These are phyloP conservation scores for Solanum sejunctum DNA, from an alignment of 257 asterid genomes.

Conservation along the genomic window DNA sequence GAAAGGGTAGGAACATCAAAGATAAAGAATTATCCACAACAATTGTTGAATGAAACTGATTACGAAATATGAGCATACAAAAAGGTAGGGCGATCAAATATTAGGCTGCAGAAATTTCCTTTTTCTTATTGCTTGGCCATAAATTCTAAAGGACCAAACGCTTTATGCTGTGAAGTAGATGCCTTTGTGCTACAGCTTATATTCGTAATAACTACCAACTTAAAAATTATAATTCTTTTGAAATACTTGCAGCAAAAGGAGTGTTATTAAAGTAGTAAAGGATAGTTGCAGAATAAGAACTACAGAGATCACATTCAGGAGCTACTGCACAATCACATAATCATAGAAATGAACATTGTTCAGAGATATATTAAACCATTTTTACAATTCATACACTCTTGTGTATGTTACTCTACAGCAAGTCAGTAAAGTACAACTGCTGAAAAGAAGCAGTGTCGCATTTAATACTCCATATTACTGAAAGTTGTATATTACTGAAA, in stretches of 20 bases:
- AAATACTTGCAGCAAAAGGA: not conserved
- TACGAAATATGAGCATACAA: not conserved
- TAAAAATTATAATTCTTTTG: not conserved
- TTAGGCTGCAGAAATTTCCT: not conserved
- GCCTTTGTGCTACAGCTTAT: not conserved
- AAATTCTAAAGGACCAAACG: not conserved
- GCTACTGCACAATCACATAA: not conserved
- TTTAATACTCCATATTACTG: not conserved
- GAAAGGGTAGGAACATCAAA: not conserved
- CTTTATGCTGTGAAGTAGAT: not conserved
- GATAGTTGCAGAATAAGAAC: not conserved
- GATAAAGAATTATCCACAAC: not conserved
- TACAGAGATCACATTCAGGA: not conserved
- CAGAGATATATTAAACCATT: not conserved
- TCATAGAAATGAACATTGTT: not conserved
- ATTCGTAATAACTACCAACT: not conserved
- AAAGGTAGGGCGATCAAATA: not conserved
- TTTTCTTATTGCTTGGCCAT: not conserved
- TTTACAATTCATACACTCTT: not conserved
- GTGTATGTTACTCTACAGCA: not conserved
- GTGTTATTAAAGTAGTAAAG: not conserved
- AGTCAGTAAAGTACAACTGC: not conserved
- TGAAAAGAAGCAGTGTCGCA: not conserved
- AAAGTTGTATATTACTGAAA: not conserved
- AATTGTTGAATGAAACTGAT: not conserved